phyloP scores from a whole-genome alignment of 139 green algal species.

The Penium margaritaceum region DNA sequence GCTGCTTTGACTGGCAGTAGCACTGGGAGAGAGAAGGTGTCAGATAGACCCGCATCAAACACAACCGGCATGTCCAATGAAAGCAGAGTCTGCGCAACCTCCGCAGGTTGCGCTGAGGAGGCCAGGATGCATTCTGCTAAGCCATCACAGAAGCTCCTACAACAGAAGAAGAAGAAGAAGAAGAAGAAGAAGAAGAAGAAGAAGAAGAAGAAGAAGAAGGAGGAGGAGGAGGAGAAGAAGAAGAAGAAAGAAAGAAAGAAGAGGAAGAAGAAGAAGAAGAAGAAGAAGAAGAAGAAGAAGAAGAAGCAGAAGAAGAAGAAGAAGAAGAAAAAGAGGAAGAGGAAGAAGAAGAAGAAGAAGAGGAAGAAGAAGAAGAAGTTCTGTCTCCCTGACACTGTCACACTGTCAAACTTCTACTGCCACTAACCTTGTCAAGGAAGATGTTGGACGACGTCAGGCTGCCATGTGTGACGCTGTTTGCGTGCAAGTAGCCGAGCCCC shows the following conservation, averaged over 20 bases:
- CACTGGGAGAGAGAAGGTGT: too few species aligned
- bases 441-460: conserved; percentile 1
- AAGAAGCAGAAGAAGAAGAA: too few species aligned
- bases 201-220: not conserved
- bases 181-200: not conserved
- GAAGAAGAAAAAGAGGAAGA: not conserved
- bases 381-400: too few species aligned
- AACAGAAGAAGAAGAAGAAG: not conserved
- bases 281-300: too few species aligned
- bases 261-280: too few species aligned
- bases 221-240: not conserved
- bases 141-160: not conserved
- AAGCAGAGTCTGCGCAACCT: too few species aligned
- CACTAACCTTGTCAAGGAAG: conserved; percentile 9
- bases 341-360: not conserved
- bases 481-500: not conserved
- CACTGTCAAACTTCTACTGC: too few species aligned
- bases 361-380: not conserved
- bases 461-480: not conserved
- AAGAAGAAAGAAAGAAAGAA: too few species aligned
- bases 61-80: not conserved
- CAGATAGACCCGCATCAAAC: not conserved
- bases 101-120: too few species aligned
- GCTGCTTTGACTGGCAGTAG: too few species aligned
- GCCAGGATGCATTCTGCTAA: not conserved